Percentiles rank a stretch among this genome's conserved stretches.
Conservation (phyloP, 805 yeast genomes). For the Yarrowia sp. region DNA sequence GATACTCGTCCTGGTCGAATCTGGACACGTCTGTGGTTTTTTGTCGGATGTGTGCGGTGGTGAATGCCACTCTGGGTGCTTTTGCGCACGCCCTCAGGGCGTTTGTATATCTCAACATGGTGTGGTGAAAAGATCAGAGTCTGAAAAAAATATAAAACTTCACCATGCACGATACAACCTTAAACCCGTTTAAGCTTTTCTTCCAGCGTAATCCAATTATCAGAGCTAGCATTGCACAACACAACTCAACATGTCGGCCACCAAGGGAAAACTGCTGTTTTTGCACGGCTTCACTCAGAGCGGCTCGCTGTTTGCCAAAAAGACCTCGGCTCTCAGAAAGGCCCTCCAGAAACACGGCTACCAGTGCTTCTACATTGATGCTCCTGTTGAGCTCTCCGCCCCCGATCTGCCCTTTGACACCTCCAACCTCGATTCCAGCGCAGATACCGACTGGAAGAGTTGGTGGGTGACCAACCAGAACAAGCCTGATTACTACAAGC, state of each 20-base stretch:
- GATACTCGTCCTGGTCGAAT: neutral
- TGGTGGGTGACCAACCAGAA: constrained; percentile 71
- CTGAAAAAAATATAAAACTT: neutral
- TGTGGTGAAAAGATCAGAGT: neutral
- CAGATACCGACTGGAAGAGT: constrained; percentile 53
- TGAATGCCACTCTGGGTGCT: too few species aligned
- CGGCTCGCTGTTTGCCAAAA: constrained; percentile 78
- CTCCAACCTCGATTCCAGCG: constrained; percentile 49
- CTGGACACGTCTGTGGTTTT: neutral
- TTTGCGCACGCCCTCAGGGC: neutral
- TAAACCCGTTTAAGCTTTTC: neutral
- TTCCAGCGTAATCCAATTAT: neutral
- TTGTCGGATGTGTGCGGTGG: neutral
- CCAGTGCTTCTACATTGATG: constrained; percentile 75
- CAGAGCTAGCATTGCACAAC: neutral
- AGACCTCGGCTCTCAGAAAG: constrained; percentile 86
- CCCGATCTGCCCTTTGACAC: constrained; percentile 74
- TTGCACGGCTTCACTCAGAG: constrained; percentile 87
- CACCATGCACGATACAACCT: constrained; percentile 1
- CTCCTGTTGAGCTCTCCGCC: constrained; percentile 62
- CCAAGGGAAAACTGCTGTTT: constrained; percentile 58
- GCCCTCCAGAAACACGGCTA: constrained; percentile 62
- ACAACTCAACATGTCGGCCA: neutral
- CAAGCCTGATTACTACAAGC: constrained; percentile 36
- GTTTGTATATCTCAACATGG: neutral